Base-by-base conservation (phyloP, 371 early-diverging fungal genomes). In the Batrachochytrium dendrobatidis region DNA sequence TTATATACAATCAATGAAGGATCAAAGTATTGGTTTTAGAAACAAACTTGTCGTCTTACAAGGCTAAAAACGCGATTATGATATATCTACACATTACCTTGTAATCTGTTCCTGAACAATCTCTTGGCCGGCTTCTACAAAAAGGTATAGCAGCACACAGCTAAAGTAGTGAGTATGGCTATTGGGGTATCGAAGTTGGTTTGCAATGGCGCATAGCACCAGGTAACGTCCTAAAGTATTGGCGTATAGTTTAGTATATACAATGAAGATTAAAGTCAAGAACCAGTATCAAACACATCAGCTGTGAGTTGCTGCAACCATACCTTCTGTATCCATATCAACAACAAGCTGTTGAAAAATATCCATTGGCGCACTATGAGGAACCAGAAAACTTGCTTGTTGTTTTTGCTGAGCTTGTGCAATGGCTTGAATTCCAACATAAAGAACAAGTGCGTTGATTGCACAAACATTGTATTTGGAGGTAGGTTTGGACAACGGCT, bases 151-250 rank as follows among this genome's bases (percentile, higher is more conserved):
- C 30, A 94, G 75, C 35, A 77, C 67, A 54, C 64, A 83, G 67
- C 88, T 90, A 64, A 94, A 94, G 68, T 90, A 94, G 67, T 90
- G 88, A 34, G 97, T 96, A 70, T 98, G 99, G 54, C 87, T 87
- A 71, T 94, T 95, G 30, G 98, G 97, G 78, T 90, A 96, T 65
- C 98, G 88, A 63, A 98, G 79, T 65, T 97, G 99, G 73, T 95
- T 95, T 53, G 94, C 93, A 60, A 97, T 89, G 5, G 94, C 91
- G 62, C 84, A 88, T 61, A 97, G 67, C 64, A 97, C 82, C 59
- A 88, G 68, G 62, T 94, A 94, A 12, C 94, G 87, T 8, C 92
- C 89, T 81, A 28, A 32, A 44, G 17, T 31, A 10, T 5, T 59
- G 34, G 51, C 10, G 28, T 26, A 49, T n/a, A 15, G 28, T 22